A percentile compares a stretch with the other conserved stretches of the same genome.
Evolutionary conservation across 768 basidiomycete genomes (phyloP).

Genomic region (Auricularia sp.): DNA sequence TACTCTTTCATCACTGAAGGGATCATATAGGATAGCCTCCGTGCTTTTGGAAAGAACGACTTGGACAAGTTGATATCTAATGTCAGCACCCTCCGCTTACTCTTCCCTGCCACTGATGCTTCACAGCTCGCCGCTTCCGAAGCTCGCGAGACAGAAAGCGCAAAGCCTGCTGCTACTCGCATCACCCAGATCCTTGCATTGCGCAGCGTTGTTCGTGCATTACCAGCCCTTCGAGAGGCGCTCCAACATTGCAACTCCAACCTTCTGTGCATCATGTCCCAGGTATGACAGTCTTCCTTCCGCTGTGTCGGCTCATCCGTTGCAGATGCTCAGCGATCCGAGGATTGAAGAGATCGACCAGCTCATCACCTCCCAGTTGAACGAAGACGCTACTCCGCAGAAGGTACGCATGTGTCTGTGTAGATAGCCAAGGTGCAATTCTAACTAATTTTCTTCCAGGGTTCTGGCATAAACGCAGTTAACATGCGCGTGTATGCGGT

Average conservation of each 20-base stretch:
- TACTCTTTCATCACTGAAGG: not conserved
- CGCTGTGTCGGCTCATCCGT: not conserved
- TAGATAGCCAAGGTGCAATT: no score
- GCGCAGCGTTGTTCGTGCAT: conserved; percentile 54
- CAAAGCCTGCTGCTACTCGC: conserved; percentile 56
- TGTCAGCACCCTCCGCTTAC: not conserved
- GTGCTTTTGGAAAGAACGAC: not conserved
- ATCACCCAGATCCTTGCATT: conserved; percentile 74
- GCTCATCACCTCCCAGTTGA: conserved; percentile 52
- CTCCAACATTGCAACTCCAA: conserved; percentile 47
- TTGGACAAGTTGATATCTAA: conserved; percentile 3
- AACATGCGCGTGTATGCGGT: conserved; percentile 87
- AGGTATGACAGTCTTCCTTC: conserved; percentile 29
- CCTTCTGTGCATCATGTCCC: conserved; percentile 50
- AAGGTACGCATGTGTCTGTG: conserved; percentile 35
- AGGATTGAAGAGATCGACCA: conserved; percentile 53
- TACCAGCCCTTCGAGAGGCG: conserved; percentile 55
- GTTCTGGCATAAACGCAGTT: conserved; percentile 53
- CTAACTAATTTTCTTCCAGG: conserved; percentile 26
- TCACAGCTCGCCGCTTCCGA: conserved; percentile 59
- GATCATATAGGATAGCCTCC: not conserved
- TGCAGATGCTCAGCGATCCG: conserved; percentile 65
- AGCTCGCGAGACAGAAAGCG: conserved; percentile 35
- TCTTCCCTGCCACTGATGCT: not conserved
- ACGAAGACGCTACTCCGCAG: conserved; percentile 52